Conservation (phyloP, 371 early-diverging fungal genomes). For the Apophysomyces elegans region DNA sequence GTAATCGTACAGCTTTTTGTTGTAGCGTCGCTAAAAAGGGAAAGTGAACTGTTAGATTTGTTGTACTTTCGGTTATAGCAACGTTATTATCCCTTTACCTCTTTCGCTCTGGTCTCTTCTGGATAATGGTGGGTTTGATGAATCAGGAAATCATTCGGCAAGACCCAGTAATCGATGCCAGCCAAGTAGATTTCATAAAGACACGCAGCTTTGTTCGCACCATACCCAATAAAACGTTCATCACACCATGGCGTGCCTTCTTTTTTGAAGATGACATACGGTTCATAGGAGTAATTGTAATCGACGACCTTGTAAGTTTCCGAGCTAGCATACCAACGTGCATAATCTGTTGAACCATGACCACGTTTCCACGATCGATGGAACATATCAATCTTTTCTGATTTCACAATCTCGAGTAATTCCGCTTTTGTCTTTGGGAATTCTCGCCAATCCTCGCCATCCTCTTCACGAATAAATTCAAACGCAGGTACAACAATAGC, state of each 20-base stretch:
- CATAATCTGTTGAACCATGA: constrained; percentile 63
- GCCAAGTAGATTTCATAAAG: constrained; percentile 69
- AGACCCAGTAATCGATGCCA: constrained; percentile 67
- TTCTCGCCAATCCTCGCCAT: constrained; percentile 54
- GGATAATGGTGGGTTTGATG: constrained; percentile 72
- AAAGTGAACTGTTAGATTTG: not conserved
- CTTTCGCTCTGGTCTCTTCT: constrained; percentile 62
- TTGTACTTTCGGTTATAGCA: not conserved
- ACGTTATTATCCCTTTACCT: constrained; percentile 38
- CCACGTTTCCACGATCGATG: constrained; percentile 59
- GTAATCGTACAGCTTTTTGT: constrained; percentile 64
- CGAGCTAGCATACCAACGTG: constrained; percentile 53
- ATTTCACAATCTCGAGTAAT: constrained; percentile 43
- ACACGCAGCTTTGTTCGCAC: constrained; percentile 74
- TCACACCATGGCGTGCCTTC: constrained; percentile 72
- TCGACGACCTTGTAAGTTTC: constrained; percentile 53
- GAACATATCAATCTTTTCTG: constrained; percentile 60
- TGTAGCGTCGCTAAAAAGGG: constrained; percentile 59
- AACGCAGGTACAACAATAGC: constrained; percentile 68
- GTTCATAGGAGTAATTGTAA: constrained; percentile 66
- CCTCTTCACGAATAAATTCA: constrained; percentile 55
- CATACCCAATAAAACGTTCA: constrained; percentile 72
- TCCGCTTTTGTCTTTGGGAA: constrained; percentile 51
- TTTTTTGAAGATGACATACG: constrained; percentile 65
- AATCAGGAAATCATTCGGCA: constrained; percentile 66